A percentile compares a stretch with the other conserved stretches of the same genome.
Conservation (phyloP, 345 rosid genomes). For the Dovyalis caffra region DNA sequence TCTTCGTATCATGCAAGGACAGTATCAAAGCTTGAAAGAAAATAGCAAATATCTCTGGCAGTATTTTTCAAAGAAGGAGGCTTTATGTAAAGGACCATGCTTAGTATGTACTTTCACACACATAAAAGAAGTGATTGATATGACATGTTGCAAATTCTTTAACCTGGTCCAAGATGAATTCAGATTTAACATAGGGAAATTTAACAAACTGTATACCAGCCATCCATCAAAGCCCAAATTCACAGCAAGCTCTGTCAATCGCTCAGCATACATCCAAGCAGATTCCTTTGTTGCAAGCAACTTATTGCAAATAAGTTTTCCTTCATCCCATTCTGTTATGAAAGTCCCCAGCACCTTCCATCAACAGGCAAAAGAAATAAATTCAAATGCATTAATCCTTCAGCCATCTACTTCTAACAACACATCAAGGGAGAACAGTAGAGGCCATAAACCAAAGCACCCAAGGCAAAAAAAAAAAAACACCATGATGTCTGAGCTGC, state of each 20-base stretch:
- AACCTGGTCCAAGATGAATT: no score
- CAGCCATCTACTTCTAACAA: background rate
- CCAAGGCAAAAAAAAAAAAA: background rate
- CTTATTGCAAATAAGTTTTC: constrained; percentile 50
- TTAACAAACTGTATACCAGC: constrained; percentile 50
- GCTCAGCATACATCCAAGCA: constrained; percentile 63
- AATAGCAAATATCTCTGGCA: background rate
- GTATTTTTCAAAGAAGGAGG: background rate
- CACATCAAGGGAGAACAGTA: background rate
- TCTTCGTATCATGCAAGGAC: background rate
- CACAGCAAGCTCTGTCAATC: constrained; percentile 66
- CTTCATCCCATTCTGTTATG: constrained; percentile 82
- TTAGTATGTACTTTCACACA: background rate
- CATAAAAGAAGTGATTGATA: background rate
- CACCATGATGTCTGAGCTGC: background rate
- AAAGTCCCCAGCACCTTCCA: constrained; percentile 80
- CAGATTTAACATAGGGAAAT: background rate
- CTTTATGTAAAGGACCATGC: background rate
- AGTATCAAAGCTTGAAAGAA: background rate
- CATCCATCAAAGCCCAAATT: constrained; percentile 82
- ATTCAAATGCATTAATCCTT: background rate
- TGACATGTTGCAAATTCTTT: background rate
- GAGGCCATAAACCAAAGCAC: background rate
- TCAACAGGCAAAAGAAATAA: constrained; percentile 21
- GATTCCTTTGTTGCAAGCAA: constrained; percentile 69